A percentile compares a stretch with the other conserved stretches of the same genome.
phyloP scores from a whole-genome alignment of 1,284 basidiomycete species.

The Macrocystidia cucumis region DNA sequence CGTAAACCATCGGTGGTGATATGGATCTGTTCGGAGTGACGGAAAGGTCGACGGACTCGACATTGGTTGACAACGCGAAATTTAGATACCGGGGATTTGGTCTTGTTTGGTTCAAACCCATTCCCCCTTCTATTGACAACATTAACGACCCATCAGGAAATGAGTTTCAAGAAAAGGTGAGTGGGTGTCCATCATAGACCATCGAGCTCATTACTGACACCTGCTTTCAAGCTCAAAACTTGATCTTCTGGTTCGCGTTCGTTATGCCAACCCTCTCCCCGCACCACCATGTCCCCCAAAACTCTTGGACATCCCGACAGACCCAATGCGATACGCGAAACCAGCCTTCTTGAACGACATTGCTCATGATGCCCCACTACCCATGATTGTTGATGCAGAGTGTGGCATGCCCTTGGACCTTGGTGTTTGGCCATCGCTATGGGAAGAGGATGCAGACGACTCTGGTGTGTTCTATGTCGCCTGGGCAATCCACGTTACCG shows the following conservation, averaged over 20 bases:
- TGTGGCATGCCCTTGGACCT: conserved; percentile 92
- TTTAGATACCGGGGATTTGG: too few relatives aligned
- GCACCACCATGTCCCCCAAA: conserved; percentile 94
- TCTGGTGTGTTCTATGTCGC: conserved; percentile 36
- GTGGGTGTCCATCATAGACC: not conserved
- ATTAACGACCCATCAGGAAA: too few relatives aligned
- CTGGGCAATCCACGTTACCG: too few relatives aligned
- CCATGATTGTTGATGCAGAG: conserved; percentile 93
- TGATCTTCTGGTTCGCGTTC: conserved; percentile 86
- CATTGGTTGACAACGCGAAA: too few relatives aligned
- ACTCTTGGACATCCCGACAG: conserved; percentile 81
- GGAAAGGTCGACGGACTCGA: too few relatives aligned
- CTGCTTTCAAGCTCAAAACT: conserved; percentile 44
- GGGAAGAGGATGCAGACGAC: conserved; percentile 73
- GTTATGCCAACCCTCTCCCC: conserved; percentile 89
- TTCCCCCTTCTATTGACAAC: not conserved
- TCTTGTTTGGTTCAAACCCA: too few relatives aligned
- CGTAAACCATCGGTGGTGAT: too few relatives aligned
- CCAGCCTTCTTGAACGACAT: conserved; percentile 79
- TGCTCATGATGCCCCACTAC: conserved; percentile 73
- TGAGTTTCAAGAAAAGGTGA: conserved; percentile 15
- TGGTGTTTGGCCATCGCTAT: conserved; percentile 73
- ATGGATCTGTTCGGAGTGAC: too few relatives aligned
- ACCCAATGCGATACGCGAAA: conserved; percentile 77
- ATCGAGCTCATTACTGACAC: not conserved